phyloP scores from a whole-genome alignment of 1,284 basidiomycete genomes.

The Ceratobasidium sp. region DNA sequence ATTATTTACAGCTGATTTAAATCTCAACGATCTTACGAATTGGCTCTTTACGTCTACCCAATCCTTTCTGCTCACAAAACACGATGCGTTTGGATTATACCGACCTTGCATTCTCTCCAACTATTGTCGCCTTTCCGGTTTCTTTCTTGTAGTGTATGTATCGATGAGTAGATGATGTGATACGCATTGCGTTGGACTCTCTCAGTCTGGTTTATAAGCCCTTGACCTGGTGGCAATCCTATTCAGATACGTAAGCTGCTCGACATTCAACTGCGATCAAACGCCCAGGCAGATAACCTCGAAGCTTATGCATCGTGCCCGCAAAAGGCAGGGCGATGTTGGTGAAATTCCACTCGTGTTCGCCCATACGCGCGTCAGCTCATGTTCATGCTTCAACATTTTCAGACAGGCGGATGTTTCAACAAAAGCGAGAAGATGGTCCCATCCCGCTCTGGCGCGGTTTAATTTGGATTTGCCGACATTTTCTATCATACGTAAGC shows the following conservation, averaged over 20 bases:
- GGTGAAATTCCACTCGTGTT: not conserved
- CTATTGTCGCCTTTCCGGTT: too few relatives aligned
- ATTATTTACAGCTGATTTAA: conserved; percentile 44
- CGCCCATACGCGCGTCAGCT: too few relatives aligned
- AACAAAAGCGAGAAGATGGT: not conserved
- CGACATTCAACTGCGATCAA: not conserved
- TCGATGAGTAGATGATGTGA: conserved; percentile 29
- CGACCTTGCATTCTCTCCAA: not conserved
- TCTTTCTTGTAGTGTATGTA: conserved; percentile 36
- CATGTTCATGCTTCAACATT: too few relatives aligned
- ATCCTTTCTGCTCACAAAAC: not conserved
- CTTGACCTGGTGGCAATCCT: too few relatives aligned
- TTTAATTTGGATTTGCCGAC: not conserved
- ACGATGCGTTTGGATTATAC: not conserved
- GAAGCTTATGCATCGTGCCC: not conserved
- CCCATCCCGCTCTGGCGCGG: not conserved
- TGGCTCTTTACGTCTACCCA: not conserved
- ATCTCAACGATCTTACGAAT: not conserved
- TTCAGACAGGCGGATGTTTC: not conserved
- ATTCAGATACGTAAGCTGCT: not conserved
- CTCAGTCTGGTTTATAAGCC: too few relatives aligned
- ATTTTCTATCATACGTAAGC: conserved; percentile 4
- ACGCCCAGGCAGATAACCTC: not conserved
- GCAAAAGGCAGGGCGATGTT: not conserved
- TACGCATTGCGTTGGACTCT: conserved; percentile 20